Evolutionary conservation across 2,329 filamentous ascomycete genomes (phyloP).

Genomic region (Talaromyces funiculosus): DNA sequence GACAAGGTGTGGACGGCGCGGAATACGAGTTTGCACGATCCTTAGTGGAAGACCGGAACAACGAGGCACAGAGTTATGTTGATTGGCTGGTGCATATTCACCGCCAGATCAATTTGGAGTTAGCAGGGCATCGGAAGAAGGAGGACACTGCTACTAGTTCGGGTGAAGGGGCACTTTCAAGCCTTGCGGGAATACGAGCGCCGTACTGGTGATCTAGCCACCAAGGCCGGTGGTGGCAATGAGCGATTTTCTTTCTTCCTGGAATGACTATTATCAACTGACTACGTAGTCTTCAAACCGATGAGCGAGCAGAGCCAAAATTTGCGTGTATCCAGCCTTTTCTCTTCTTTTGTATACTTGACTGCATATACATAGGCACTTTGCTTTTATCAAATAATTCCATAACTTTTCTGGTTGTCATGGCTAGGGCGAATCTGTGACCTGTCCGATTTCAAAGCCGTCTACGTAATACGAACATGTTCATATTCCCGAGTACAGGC

Average conservation of each 20-base stretch:
- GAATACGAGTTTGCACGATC: slow-evolving; percentile 94
- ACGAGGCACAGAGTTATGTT: slow-evolving; percentile 95
- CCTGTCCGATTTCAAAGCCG: not conserved
- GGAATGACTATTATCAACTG: not conserved
- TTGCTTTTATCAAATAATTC: no score
- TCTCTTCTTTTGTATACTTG: slow-evolving; percentile 1
- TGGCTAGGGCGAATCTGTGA: not conserved
- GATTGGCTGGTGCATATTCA: slow-evolving; percentile 98
- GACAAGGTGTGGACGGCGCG: slow-evolving; percentile 88
- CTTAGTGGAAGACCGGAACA: slow-evolving; percentile 90
- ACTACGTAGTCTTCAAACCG: not conserved
- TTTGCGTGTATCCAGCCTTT: not conserved
- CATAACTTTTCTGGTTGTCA: no score
- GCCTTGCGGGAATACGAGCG: slow-evolving; percentile 41
- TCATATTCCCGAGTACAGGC: not conserved
- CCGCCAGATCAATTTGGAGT: slow-evolving; percentile 83
- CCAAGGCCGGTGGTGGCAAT: not conserved
- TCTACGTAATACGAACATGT: not conserved
- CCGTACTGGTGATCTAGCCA: slow-evolving; percentile 37
- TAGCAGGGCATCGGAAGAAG: slow-evolving; percentile 47
- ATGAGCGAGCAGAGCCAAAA: not conserved
- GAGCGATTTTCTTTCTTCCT: not conserved
- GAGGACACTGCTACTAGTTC: slow-evolving; percentile 34
- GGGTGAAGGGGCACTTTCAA: slow-evolving; percentile 39
- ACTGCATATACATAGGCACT: slow-evolving; percentile 1